Evolutionary conservation across 495 filamentous ascomycete species (phyloP).

Genomic region (Aspergillus egyptiacus): DNA sequence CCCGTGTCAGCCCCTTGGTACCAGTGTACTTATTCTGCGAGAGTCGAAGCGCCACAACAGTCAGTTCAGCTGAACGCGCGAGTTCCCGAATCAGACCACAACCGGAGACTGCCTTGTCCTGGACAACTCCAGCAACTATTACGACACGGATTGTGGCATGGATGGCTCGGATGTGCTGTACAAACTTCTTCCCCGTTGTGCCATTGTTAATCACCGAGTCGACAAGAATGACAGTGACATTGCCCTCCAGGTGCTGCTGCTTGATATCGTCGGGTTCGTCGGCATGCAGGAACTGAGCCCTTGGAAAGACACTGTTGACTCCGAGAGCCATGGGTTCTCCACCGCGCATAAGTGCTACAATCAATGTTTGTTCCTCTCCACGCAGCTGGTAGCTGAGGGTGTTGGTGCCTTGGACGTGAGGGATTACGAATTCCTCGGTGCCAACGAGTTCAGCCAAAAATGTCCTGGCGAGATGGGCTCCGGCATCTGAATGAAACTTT

Average conservation of each 20-base stretch:
- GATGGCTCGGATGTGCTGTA: constrained; percentile 43
- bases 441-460: constrained; percentile 46
- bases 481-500: constrained; percentile 46
- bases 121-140: constrained; percentile 52
- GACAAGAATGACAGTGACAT: constrained; percentile 47
- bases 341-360: constrained; percentile 60
- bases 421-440: constrained; percentile 46
- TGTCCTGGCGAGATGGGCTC: constrained; percentile 49
- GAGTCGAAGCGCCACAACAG: constrained; percentile 46
- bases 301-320: constrained; percentile 50
- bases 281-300: constrained; percentile 54
- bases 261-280: constrained; percentile 40
- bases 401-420: constrained; percentile 48
- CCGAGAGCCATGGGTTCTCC: constrained; percentile 64
- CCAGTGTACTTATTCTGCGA: constrained; percentile 54
- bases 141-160: constrained; percentile 45
- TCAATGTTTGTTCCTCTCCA: constrained; percentile 47
- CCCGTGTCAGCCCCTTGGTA: constrained; percentile 48
- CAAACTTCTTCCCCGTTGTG: constrained; percentile 46
- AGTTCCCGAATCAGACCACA: constrained; percentile 25
- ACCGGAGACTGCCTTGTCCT: constrained; percentile 33
- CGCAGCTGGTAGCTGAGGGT: constrained; percentile 48
- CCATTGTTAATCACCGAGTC: constrained; percentile 61
- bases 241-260: constrained; percentile 34
- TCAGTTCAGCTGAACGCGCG: constrained; percentile 22